These are phyloP conservation scores for Thymus mandschuricus DNA, from an alignment of 257 asterid species.

Conservation along the genomic window DNA sequence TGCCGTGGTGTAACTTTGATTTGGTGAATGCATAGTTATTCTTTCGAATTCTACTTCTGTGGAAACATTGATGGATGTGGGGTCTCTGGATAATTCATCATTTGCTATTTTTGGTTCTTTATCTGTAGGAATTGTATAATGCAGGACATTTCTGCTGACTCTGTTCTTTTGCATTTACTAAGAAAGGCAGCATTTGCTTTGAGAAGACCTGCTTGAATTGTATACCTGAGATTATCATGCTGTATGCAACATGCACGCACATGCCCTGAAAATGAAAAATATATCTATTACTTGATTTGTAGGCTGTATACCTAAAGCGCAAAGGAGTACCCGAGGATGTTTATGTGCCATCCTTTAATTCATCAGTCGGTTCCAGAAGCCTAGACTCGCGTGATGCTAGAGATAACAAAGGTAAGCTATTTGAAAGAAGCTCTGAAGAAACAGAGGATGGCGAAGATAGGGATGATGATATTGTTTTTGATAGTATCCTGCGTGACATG, in stretches of 20 bases:
- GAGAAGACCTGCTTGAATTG: slow-evolving; percentile 21
- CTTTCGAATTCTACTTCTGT: slow-evolving; percentile 15
- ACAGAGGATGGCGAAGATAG: slow-evolving; percentile 66
- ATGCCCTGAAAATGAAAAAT: slow-evolving; percentile 24
- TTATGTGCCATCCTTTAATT: slow-evolving; percentile 53
- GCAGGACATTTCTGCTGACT: slow-evolving; percentile 6
- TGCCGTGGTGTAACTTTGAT: slow-evolving; percentile 21
- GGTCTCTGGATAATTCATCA: slow-evolving; percentile 13
- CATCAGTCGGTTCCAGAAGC: slow-evolving; percentile 50
- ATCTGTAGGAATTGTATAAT: slow-evolving; percentile 19
- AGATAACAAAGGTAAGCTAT: slow-evolving; percentile 59
- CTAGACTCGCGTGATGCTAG: slow-evolving; percentile 59
- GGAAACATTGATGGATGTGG: slow-evolving; percentile 11
- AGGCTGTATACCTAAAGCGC: slow-evolving; percentile 93
- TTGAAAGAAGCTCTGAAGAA: slow-evolving; percentile 63
- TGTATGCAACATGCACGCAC: slow-evolving; percentile 20
- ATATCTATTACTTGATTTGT: slow-evolving; percentile 31
- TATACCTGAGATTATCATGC: slow-evolving; percentile 11
- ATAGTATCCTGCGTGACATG: slow-evolving; percentile 77
- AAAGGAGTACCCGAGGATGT: slow-evolving; percentile 55
- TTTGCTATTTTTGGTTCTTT: slow-evolving; percentile 23
- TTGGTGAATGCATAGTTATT: slow-evolving; percentile 27
- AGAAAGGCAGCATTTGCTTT: slow-evolving; percentile 17
- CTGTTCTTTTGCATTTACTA: slow-evolving; percentile 4
- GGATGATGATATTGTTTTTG: slow-evolving; percentile 76